Conservation (phyloP, 202 grass and related monocot species). For the Schoenoplectus triqueter region DNA sequence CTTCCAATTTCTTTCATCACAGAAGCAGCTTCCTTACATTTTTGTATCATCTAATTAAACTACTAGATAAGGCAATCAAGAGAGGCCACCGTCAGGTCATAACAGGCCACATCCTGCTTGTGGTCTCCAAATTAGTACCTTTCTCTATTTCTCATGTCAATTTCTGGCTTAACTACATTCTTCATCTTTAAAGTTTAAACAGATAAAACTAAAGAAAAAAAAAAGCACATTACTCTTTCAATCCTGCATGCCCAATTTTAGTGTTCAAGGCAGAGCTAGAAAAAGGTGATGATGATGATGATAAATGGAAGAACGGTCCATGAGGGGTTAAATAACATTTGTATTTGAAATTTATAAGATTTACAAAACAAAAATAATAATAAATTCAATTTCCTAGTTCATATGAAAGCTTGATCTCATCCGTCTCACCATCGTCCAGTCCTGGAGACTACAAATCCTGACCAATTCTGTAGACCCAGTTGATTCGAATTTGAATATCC, state of each 20-base stretch:
- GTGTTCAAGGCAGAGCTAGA: not conserved
- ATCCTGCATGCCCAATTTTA: not conserved
- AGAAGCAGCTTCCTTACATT: too few species aligned
- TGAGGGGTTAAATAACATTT: not conserved
- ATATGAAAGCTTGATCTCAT: not conserved
- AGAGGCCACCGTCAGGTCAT: not conserved
- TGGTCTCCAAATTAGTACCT: constrained; percentile 6
- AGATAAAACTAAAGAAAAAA: not conserved
- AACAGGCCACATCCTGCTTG: not conserved
- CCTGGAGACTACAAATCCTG: too few species aligned
- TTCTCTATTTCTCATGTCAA: not conserved
- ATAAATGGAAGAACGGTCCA: not conserved
- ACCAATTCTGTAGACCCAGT: not conserved
- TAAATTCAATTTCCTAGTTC: not conserved
- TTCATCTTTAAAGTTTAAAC: not conserved
- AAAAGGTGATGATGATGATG: not conserved
- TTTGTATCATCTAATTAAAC: not conserved
- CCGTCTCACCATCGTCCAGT: too few species aligned
- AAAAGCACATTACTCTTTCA: not conserved
- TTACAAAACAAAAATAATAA: not conserved
- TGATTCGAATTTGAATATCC: not conserved
- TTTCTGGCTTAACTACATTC: not conserved
- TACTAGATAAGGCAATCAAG: not conserved
- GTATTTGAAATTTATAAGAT: not conserved
- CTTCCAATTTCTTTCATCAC: too few species aligned